phyloP scores from a whole-genome alignment of 2,329 filamentous ascomycete species.

The Apiospora phragmitis region DNA sequence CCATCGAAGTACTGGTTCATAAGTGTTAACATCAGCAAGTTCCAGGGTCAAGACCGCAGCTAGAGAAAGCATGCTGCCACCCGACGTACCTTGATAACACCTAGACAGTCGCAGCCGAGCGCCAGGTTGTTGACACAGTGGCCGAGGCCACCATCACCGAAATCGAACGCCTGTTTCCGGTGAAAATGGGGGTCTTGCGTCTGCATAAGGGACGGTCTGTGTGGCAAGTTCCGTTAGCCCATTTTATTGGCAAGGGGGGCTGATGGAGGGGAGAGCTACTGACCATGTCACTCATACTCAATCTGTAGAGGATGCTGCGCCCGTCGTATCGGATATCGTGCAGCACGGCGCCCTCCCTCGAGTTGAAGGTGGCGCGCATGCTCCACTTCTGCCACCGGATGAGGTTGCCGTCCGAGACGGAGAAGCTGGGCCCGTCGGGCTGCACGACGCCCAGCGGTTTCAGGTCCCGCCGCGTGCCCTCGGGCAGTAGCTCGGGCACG shows the following conservation, averaged over 20 bases:
- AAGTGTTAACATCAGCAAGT: not conserved
- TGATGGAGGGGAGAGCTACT: not conserved
- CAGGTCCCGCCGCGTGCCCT: conserved; percentile 49
- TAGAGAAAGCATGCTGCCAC: too few species aligned
- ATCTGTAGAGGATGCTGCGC: conserved; percentile 57
- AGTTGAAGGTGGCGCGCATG: conserved; percentile 63
- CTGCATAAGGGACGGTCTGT: conserved; percentile 60
- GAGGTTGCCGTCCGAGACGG: conserved; percentile 29
- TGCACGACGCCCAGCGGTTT: conserved; percentile 75
- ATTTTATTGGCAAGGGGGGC: not conserved
- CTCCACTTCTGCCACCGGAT: conserved; percentile 47
- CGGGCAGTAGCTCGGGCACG: conserved; percentile 50
- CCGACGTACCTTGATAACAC: conserved; percentile 47
- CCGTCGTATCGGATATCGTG: conserved; percentile 64
- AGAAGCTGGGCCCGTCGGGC: conserved; percentile 40
- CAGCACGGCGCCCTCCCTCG: conserved; percentile 61
- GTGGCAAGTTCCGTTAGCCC: not conserved
- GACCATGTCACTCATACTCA: conserved; percentile 60
- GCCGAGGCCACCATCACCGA: conserved; percentile 66
- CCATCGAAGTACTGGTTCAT: conserved; percentile 49
- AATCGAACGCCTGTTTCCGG: conserved; percentile 68
- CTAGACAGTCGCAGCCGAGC: conserved; percentile 69
- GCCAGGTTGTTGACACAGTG: conserved; percentile 65
- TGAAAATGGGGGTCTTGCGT: conserved; percentile 63
- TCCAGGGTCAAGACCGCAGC: not conserved